These are phyloP conservation scores for Barnettozyma salicaria DNA, from an alignment of 805 yeast genomes.

Conservation along the genomic window DNA sequence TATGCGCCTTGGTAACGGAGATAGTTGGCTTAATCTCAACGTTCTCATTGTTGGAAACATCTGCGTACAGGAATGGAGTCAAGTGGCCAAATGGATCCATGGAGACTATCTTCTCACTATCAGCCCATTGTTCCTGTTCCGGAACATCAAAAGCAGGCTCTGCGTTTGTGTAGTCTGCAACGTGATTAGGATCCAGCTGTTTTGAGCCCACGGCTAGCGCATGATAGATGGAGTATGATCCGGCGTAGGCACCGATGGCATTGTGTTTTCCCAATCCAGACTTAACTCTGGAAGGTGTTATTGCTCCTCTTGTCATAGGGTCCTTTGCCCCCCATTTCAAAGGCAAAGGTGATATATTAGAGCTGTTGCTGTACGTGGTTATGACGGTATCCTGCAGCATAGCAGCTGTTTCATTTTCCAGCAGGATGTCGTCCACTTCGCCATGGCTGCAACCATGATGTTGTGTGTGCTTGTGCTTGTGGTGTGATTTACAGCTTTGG, in stretches of 20 bases:
- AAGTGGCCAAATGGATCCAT: conserved; percentile 65
- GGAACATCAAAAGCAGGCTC: conserved; percentile 54
- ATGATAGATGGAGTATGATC: conserved; percentile 58
- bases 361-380: conserved; percentile 50
- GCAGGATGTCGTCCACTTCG: no score
- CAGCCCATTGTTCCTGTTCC: conserved; percentile 53
- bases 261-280: conserved; percentile 49
- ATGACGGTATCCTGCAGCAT: conserved; percentile 32
- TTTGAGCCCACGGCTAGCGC: conserved; percentile 60
- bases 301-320: conserved; percentile 47
- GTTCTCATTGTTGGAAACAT: conserved; percentile 37
- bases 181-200: conserved; percentile 45
- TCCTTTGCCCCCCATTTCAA: conserved; percentile 49
- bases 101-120: conserved; percentile 50
- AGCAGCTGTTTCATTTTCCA: conserved; percentile 18
- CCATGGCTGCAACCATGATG: no score
- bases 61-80: conserved; percentile 53
- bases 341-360: conserved; percentile 42
- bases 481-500: no score
- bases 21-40: conserved; percentile 60
- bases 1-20: conserved; percentile 60
- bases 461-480: no score
- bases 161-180: conserved; percentile 57
- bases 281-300: conserved; percentile 46
- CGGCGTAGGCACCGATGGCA: conserved; percentile 60